These are phyloP conservation scores for Mycena floridula DNA, from an alignment of 768 basidiomycete genomes.

Conservation along the genomic window DNA sequence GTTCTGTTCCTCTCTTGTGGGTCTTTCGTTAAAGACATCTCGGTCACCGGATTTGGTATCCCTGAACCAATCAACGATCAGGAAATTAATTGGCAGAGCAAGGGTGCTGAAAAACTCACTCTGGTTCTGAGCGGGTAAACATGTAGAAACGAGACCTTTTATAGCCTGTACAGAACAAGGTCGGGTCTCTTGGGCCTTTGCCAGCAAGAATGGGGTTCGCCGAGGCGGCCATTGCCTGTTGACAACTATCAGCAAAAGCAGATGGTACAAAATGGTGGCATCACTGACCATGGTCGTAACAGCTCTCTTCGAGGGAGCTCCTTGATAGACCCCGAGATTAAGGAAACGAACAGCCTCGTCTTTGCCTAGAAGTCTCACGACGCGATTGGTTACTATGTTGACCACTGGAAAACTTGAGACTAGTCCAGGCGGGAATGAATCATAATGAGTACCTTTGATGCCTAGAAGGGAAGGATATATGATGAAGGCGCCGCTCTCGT, in stretches of 20 bases:
- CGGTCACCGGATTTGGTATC: conserved; percentile 85
- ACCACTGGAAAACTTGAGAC: conserved; percentile 63
- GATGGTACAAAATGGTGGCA: background rate
- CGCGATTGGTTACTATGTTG: conserved; percentile 91
- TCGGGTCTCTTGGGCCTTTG: conserved; percentile 81
- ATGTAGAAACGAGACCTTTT: conserved; percentile 92
- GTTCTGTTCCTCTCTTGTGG: conserved; percentile 92
- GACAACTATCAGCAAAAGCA: background rate
- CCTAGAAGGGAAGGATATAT: conserved; percentile 92
- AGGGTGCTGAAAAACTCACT: conserved; percentile 66
- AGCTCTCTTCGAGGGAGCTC: conserved; percentile 81
- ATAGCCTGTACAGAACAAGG: conserved; percentile 87
- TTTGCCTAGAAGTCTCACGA: conserved; percentile 82
- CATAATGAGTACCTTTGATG: conserved; percentile 68
- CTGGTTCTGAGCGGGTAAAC: conserved; percentile 87
- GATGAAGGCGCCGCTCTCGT: conserved; percentile 93
- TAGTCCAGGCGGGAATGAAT: background rate
- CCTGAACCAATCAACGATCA: conserved; percentile 29
- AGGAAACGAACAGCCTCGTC: conserved; percentile 91
- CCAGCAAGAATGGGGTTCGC: conserved; percentile 91
- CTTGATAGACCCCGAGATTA: conserved; percentile 88
- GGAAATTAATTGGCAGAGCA: background rate
- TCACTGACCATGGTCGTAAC: conserved; percentile 69
- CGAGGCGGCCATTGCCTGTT: conserved; percentile 89
- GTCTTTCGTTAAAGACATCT: conserved; percentile 97